Percentiles rank a stretch among this genome's conserved stretches.
Evolutionary conservation across 495 filamentous ascomycete genomes (phyloP).

Genomic region (Aspergillus ellipticus): DNA sequence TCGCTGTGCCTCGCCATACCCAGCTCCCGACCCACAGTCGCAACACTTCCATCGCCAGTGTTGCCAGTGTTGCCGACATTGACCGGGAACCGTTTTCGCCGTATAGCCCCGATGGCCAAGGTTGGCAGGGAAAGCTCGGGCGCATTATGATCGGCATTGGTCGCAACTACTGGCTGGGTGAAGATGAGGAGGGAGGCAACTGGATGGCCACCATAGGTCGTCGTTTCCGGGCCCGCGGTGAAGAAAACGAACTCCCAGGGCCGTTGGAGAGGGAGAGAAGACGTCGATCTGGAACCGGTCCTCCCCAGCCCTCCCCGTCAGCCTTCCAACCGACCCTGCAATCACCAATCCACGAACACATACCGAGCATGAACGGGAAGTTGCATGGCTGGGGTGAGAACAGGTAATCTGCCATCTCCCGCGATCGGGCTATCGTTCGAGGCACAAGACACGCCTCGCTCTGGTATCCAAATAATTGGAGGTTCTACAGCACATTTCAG

Average conservation of each 20-base stretch:
- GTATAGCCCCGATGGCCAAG: conserved; percentile 64
- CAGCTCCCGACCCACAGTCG: conserved; percentile 43
- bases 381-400: conserved; percentile 39
- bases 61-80: conserved; percentile 43
- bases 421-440: neutral
- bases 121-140: conserved; percentile 72
- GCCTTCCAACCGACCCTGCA: conserved; percentile 34
- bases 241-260: conserved; percentile 43
- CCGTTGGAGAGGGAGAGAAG: conserved; percentile 63
- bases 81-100: conserved; percentile 69
- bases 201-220: conserved; percentile 59
- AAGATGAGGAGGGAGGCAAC: conserved; percentile 45
- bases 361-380: conserved; percentile 36
- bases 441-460: neutral
- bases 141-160: conserved; percentile 67
- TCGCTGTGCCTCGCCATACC: conserved; percentile 43
- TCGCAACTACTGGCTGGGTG: conserved; percentile 72
- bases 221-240: conserved; percentile 47
- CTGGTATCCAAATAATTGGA: neutral
- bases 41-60: conserved; percentile 43
- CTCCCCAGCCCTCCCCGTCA: conserved; percentile 47
- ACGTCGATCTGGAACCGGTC: conserved; percentile 65
- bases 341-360: conserved; percentile 34
- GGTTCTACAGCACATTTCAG: neutral
- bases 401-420: conserved; percentile 20